Base-by-base conservation (phyloP, 768 basidiomycete genomes). In the Lactarius quietus region DNA sequence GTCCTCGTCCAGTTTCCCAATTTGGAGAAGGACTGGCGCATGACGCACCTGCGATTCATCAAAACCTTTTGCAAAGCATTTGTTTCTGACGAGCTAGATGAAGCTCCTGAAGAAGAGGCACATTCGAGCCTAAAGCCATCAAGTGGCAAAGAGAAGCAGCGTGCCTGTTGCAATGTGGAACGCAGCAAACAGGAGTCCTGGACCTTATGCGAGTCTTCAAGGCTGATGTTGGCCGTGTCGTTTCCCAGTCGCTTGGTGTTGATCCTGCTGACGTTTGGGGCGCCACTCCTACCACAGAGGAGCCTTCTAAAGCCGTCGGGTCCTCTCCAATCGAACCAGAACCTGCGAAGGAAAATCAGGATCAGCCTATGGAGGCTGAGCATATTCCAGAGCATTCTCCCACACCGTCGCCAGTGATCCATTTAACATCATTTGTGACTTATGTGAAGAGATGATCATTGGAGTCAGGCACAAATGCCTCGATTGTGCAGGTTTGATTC, bases 391-490 rank as follows among this genome's bases (percentile, higher is more conserved):
- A 57, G 8, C 17, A 58, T 26, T 17, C n/a, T 57, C 55, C 57
- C 14, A 52, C 55, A 5, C 52, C 57, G 5, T 58, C 60, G 7
- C 70, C 64, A 6, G 70, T 74, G 14, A 68, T 87, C 43, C 89
- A 92, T 72, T 72, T 58, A 36, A 82, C 33, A 76, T 91, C n/a
- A 54, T 79, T 10, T 95, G 92, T 73, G 89, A 94, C 73, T 70
- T 69, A 18, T 95, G 92, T 74, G 68, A 80, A 6, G 69, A 75
- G 26, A 81, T 75, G 4, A 79, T 93, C 43, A 76, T 82, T 62
- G 92, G 92, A 14, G 73, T 85, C 61, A 81, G 93, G 52, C 86
- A 91, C 74, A 94, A 93, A 74, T 94, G 92, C 71, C 75, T 91
- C 26, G 88, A 91, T 69, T 93, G 92, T 73, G 78, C 81, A 56